phyloP scores from a whole-genome alignment of 164 flowering plant species.

The Echeveria elegans region DNA sequence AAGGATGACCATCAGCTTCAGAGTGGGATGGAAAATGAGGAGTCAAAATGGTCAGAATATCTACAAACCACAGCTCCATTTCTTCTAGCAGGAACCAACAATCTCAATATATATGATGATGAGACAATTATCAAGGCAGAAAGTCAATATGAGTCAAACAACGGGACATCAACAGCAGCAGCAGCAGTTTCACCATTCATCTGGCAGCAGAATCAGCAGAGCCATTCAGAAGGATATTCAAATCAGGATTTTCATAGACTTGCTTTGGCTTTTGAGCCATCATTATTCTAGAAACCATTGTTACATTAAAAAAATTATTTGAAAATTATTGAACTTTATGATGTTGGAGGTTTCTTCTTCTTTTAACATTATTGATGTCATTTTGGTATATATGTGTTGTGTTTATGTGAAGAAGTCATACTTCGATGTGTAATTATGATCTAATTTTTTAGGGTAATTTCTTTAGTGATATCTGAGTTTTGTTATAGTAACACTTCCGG shows the following conservation, averaged over 20 bases:
- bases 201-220: constrained; percentile 3
- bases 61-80: constrained; percentile 3
- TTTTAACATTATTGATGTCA: too few species aligned
- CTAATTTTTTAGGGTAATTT: too few species aligned
- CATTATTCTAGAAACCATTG: constrained; percentile 2
- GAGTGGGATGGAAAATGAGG: background rate
- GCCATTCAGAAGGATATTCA: constrained; percentile 1
- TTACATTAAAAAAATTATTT: background rate
- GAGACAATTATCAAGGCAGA: background rate
- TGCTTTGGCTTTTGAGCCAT: constrained; percentile 4
- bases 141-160: constrained; percentile 3
- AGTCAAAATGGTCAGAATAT: constrained; percentile 2
- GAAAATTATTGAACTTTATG: background rate
- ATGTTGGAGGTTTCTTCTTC: background rate
- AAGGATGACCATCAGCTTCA: background rate
- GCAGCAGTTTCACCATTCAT: background rate
- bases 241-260: constrained; percentile 6
- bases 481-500: too few species aligned
- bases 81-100: background rate
- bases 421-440: too few species aligned
- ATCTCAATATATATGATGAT: background rate
- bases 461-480: too few species aligned
- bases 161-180: background rate
- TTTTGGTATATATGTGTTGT: too few species aligned
- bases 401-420: too few species aligned